A percentile compares a stretch with the other conserved stretches of the same genome.
These are phyloP conservation scores for Aspergillus candidus DNA, from an alignment of 2,329 filamentous ascomycete species.

Conservation along the genomic window DNA sequence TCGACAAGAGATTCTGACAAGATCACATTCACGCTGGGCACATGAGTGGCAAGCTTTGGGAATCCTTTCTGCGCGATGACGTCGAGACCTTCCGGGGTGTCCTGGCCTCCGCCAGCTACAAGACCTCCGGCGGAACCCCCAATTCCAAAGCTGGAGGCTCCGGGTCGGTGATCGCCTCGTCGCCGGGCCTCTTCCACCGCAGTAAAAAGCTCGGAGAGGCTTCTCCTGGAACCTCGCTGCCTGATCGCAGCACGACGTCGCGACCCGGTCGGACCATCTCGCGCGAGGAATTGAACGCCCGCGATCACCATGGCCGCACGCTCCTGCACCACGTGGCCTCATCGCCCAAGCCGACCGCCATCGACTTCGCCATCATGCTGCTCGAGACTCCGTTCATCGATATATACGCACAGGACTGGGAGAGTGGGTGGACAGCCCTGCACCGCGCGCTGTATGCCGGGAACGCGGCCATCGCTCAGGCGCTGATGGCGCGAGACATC, in stretches of 20 bases:
- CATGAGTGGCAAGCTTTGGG: slow-evolving; percentile 98
- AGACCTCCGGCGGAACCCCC: slow-evolving; percentile 21
- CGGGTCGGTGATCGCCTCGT: slow-evolving; percentile 24
- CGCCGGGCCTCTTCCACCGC: slow-evolving; percentile 39
- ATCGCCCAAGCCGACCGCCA: slow-evolving; percentile 62
- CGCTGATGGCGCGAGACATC: slow-evolving; percentile 72
- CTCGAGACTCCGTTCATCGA: slow-evolving; percentile 78
- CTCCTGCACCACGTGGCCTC: slow-evolving; percentile 79
- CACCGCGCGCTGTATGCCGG: slow-evolving; percentile 87
- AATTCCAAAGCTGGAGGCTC: slow-evolving; percentile 26
- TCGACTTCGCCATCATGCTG: slow-evolving; percentile 70
- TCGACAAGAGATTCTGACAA: slow-evolving; percentile 40
- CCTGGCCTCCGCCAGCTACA: slow-evolving; percentile 65
- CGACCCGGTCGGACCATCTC: slow-evolving; percentile 37
- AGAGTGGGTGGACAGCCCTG: slow-evolving; percentile 93
- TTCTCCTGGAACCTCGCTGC: slow-evolving; percentile 44
- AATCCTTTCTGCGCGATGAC: slow-evolving; percentile 95
- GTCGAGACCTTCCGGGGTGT: slow-evolving; percentile 89
- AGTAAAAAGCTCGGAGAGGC: slow-evolving; percentile 41
- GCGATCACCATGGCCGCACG: slow-evolving; percentile 74
- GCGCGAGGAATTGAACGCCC: slow-evolving; percentile 71
- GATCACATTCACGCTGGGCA: slow-evolving; percentile 40
- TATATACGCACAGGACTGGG: slow-evolving; percentile 76
- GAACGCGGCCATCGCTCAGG: slow-evolving; percentile 77
- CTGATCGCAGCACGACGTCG: slow-evolving; percentile 28